Base-by-base conservation (phyloP, 352 stramenopile genomes). In the Phytopythium helicoides region DNA sequence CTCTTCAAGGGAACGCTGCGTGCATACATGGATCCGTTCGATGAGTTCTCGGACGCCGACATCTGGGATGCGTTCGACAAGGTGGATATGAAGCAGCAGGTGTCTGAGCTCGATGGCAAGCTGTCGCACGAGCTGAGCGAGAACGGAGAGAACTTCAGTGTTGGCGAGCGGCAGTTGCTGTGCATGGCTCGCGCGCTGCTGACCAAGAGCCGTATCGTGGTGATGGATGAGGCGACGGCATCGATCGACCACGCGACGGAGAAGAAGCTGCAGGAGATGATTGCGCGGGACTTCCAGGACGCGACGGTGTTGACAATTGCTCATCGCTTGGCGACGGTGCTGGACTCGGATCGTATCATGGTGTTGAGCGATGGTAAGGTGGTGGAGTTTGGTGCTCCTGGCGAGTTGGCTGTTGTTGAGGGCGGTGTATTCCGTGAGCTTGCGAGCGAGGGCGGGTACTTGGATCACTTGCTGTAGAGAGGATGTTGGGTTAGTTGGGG, bases 271-370 rank as follows among this genome's bases (percentile, higher is more conserved):
- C 70, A 69, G 56, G 52, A 64, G 15, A 88, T 82, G 36, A 90
- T 97, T 47, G 84, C 53, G 58, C 9, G 44, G 31, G 87, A 96
- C 39, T 98, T 98, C 68, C 45, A 58, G 8, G 70, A 87, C 23
- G 76, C 81, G 16, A 98, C 94, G 23, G 73, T 97, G 28, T 60
- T 98, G 16, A 98, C 92, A 10, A 97, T 98, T 59, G 93, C 95
- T 3, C 93, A 98, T 71, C 68, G 92, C 19, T 63, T 97, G 15
- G 84, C 92, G 48, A 98, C 94, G 3, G 98, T 99, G 54, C 85
- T 97, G 63, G 75, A 97, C 37, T 97, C 87, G 55, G 92, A 99
- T 50, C 67, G 73, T 26, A 71, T 98, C 22, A 53, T 97, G 22
- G 87, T 97, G 19, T 58, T 97, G 56, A 85, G 94, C 47, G 67